These are phyloP conservation scores for Wakefieldia striispora DNA, from an alignment of 768 basidiomycete genomes.

Conservation along the genomic window DNA sequence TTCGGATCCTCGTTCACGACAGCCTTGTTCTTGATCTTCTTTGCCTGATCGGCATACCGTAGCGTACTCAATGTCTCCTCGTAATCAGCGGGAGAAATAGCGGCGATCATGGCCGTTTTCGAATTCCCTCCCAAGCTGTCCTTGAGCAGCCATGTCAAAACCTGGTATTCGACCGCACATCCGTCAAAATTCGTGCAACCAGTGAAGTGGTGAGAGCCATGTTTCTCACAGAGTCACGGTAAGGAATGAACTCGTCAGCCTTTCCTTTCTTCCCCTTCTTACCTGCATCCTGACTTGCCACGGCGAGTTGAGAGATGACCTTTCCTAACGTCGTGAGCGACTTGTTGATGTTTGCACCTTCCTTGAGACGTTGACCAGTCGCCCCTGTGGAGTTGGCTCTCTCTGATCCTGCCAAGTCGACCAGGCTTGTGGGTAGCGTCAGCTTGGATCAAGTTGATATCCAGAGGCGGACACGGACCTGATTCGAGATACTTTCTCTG, in stretches of 20 bases:
- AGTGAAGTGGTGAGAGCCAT: not conserved
- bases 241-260: constrained; percentile 91
- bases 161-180: constrained; percentile 41
- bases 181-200: constrained; percentile 4
- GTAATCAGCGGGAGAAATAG: constrained; percentile 97
- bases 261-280: constrained; percentile 91
- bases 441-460: constrained; percentile 4
- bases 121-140: constrained; percentile 97
- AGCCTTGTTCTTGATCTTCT: constrained; percentile 99
- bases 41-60: constrained; percentile 97
- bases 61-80: constrained; percentile 96
- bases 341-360: constrained; percentile 99
- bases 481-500: constrained; percentile 99
- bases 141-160: constrained; percentile 97
- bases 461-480: constrained; percentile 46
- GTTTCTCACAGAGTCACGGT: constrained; percentile 88
- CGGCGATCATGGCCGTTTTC: constrained; percentile 99
- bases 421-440: constrained; percentile 52
- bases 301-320: constrained; percentile 89
- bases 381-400: constrained; percentile 97
- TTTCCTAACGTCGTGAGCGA: constrained; percentile 97
- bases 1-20: constrained; percentile 99
- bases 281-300: constrained; percentile 50
- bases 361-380: constrained; percentile 92
- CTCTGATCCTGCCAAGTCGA: constrained; percentile 96